These are phyloP conservation scores for Grifola frondosa DNA, from an alignment of 1,284 basidiomycete species.

Conservation along the genomic window DNA sequence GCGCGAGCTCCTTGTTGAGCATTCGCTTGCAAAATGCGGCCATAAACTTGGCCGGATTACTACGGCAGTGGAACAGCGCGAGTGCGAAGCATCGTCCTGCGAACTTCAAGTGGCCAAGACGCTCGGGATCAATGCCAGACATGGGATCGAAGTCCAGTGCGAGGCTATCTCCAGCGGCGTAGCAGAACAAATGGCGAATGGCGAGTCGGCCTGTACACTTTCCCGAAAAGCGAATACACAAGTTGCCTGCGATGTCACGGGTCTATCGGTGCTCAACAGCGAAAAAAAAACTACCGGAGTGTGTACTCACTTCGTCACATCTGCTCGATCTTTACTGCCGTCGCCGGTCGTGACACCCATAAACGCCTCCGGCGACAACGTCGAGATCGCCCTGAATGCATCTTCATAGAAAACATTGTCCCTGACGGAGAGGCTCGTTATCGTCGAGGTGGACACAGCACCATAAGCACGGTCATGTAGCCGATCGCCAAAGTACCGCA, in stretches of 20 bases:
- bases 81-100: constrained; percentile 95
- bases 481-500: constrained; percentile 98
- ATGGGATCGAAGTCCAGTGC: constrained; percentile 98
- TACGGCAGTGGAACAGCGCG: constrained; percentile 97
- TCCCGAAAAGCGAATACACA: constrained; percentile 99
- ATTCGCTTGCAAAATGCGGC: constrained; percentile 99
- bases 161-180: constrained; percentile 99
- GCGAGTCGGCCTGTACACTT: constrained; percentile 98
- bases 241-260: constrained; percentile 71
- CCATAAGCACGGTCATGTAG: too few relatives aligned
- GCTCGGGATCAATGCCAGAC: constrained; percentile 97
- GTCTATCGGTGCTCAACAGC: neutral
- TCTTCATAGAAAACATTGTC: too few relatives aligned
- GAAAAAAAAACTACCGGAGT: constrained; percentile 92
- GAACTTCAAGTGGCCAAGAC: constrained; percentile 99
- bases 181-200: constrained; percentile 98
- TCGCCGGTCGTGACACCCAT: constrained; percentile 95
- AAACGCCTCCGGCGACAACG: too few relatives aligned
- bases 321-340: constrained; percentile 93
- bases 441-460: constrained; percentile 93
- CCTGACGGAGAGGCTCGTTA: too few relatives aligned
- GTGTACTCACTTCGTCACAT: constrained; percentile 97
- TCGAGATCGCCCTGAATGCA: too few relatives aligned
- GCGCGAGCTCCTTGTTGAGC: constrained; percentile 80
- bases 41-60: constrained; percentile 99